Percentiles rank a stretch among this genome's conserved stretches.
Evolutionary conservation across 768 basidiomycete genomes (phyloP).

Genomic region (Trametes cinnabarina): DNA sequence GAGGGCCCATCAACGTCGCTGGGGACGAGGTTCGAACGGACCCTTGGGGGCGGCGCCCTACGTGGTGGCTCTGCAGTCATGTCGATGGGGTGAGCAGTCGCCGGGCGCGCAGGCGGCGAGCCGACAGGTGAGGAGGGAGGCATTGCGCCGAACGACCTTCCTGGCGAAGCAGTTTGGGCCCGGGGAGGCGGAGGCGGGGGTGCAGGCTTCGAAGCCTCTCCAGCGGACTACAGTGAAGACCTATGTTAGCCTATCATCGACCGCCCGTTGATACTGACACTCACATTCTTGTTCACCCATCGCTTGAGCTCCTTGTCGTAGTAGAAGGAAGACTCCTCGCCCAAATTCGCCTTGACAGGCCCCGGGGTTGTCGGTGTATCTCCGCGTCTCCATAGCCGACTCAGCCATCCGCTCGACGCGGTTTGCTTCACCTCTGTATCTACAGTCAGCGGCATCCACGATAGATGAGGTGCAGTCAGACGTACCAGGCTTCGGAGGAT

Average conservation of each 20-base stretch:
- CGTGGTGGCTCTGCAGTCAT: conserved; percentile 39
- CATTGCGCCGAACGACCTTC: conserved; percentile 42
- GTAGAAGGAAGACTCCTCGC: conserved; percentile 86
- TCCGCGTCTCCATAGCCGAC: conserved; percentile 73
- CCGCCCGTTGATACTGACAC: conserved; percentile 3
- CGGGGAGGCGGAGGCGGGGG: conserved; percentile 79
- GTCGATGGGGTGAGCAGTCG: conserved; percentile 57
- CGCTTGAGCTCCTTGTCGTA: conserved; percentile 94
- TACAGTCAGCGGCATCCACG: not conserved
- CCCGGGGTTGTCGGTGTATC: conserved; percentile 52
- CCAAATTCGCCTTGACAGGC: conserved; percentile 88
- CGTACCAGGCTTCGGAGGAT: conserved; percentile 12
- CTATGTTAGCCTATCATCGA: not conserved
- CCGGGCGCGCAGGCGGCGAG: conserved; percentile 51
- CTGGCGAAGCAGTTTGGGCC: conserved; percentile 84
- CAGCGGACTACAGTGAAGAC: conserved; percentile 45
- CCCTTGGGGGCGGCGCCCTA: conserved; percentile 51
- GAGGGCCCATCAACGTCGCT: conserved; percentile 33
- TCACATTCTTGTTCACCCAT: conserved; percentile 94
- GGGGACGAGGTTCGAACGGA: conserved; percentile 66
- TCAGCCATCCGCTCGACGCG: conserved; percentile 64
- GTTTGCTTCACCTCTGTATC: conserved; percentile 27
- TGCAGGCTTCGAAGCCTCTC: conserved; percentile 51
- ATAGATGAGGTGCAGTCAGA: not conserved
- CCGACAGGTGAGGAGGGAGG: conserved; percentile 32